Base-by-base conservation (phyloP, 768 basidiomycete species). In the Pleurotus cornucopiae region DNA sequence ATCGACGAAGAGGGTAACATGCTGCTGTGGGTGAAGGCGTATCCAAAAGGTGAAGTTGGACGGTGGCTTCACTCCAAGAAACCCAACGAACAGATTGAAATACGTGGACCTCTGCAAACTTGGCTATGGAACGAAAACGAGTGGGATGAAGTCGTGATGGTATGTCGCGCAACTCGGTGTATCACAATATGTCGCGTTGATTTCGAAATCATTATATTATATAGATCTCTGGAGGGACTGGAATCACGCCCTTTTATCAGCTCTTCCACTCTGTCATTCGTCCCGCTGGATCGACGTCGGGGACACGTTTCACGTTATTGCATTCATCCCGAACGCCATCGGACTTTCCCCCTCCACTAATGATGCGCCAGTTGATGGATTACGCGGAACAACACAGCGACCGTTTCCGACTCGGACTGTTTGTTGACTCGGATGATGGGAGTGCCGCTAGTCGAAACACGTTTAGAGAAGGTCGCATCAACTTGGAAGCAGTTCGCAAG, bases 181-280 rank as follows among this genome's bases (percentile, higher is more conserved):
- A 37, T 45, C 18, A 25, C 49, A 14, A 46, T 48, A 14, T 46
- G 40, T 5, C 25, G 43, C 21, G 30, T 11, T 12, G 55, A 5
- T 23, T n/a, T 47, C 26, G 48, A 18, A 46, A 39, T 30, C 49
- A 14, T 46, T 20, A 2, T 34, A 9, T 54, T 14, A 16, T 37
- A 7, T 41, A 94, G 91, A 85, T 94, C 54, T 92, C 90, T 44
- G 91, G 91, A 38, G 91, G 91, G 23, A 94, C 91, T 4, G 91
- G 92, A 25, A 85, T 94, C 48, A 87, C 91, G 13, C 92, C 91
- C 3, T 93, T 94, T 66, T 84, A 83, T 63, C 91, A 94, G 64
- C 75, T 94, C 16, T 74, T 92, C 57, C 77, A 87, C 62, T 70
- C 70, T 5, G 63, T 80, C 12, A 81, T 91, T 43, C 23, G 43